Percentiles rank a stretch among this genome's conserved stretches.
phyloP scores from a whole-genome alignment of 495 filamentous ascomycete genomes.

The Neurospora sublineolata region DNA sequence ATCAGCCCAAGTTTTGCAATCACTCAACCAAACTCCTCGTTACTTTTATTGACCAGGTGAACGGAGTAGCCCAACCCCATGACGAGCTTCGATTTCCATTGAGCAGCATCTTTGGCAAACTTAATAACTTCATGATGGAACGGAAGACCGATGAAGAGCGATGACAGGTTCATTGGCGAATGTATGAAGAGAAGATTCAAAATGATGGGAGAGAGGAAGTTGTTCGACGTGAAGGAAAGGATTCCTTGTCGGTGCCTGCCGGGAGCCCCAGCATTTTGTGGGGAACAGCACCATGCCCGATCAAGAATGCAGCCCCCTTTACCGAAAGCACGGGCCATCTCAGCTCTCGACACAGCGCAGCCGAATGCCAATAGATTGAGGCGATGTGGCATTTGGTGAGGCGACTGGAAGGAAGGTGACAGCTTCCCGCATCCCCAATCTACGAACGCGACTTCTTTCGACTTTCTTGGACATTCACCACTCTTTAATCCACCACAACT shows the following conservation, averaged over 20 bases:
- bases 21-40: background rate
- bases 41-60: background rate
- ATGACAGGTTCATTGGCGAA: background rate
- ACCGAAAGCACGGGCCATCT: background rate
- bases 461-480: background rate
- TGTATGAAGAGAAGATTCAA: background rate
- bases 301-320: background rate
- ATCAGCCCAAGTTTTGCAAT: background rate
- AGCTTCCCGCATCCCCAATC: background rate
- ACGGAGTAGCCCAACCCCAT: background rate
- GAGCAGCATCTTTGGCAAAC: background rate
- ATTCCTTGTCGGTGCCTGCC: background rate
- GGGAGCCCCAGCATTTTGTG: background rate
- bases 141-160: background rate
- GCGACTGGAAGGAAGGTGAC: background rate
- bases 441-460: background rate
- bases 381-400: background rate
- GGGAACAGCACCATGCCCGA: background rate
- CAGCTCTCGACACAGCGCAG: background rate
- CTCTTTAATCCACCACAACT: background rate
- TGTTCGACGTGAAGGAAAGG: background rate
- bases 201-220: background rate
- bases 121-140: background rate
- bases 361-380: background rate
- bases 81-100: background rate